Percentiles rank a stretch among this genome's conserved stretches.
phyloP scores from a whole-genome alignment of 345 rosid species.

The Ricinus communis region DNA sequence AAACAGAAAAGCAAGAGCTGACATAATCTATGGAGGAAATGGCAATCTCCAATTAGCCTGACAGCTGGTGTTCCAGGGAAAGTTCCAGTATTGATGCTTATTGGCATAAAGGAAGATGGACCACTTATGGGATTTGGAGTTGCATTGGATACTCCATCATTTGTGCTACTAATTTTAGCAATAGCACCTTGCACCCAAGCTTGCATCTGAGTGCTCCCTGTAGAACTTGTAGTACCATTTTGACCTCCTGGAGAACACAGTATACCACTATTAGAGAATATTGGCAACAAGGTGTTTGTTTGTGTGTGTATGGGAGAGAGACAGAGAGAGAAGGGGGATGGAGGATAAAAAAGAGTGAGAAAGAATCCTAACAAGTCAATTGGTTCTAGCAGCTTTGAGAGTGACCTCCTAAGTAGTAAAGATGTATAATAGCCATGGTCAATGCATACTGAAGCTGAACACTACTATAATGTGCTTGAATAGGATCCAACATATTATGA shows the following conservation, averaged over 20 bases:
- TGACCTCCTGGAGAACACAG: slow-evolving; percentile 60
- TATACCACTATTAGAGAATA: slow-evolving; percentile 11
- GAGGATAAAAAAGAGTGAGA: too few species aligned
- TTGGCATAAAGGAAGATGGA: slow-evolving; percentile 87
- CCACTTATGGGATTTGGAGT: slow-evolving; percentile 73
- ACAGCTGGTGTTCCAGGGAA: slow-evolving; percentile 99
- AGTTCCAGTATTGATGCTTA: slow-evolving; percentile 97
- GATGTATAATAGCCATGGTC: not conserved
- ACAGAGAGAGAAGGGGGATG: too few species aligned
- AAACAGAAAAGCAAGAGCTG: slow-evolving; percentile 93
- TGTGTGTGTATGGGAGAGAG: not conserved
- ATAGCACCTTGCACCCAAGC: slow-evolving; percentile 99
- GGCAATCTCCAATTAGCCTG: slow-evolving; percentile 98
- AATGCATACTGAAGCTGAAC: not conserved
- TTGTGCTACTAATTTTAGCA: slow-evolving; percentile 90
- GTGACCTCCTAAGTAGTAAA: not conserved
- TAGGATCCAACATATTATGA: not conserved
- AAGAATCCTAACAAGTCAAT: not conserved
- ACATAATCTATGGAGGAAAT: slow-evolving; percentile 97
- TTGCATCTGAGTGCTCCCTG: slow-evolving; percentile 94
- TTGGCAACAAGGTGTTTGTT: not conserved
- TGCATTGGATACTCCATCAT: slow-evolving; percentile 66
- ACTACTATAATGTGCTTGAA: not conserved
- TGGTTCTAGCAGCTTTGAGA: slow-evolving; percentile 4
- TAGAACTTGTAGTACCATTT: slow-evolving; percentile 70